Base-by-base conservation (phyloP, 805 yeast species). In the Metschnikowia matae region DNA sequence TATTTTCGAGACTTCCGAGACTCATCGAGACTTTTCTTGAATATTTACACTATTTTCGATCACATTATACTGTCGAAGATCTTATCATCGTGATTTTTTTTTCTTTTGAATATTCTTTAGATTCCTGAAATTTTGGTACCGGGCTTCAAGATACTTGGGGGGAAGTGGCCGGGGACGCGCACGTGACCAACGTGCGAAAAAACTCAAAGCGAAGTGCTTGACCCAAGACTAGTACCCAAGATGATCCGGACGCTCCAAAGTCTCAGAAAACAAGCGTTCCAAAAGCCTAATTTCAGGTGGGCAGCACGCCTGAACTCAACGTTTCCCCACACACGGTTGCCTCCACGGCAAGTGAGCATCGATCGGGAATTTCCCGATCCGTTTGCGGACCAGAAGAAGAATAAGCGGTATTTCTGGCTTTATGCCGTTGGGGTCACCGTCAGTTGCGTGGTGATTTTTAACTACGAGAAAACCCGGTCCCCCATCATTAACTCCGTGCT, bases 401-500 rank as follows among this genome's bases (percentile, higher is more conserved):
- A 79, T 54, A 69, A 83, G 49, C 60, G 71, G 20, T 80, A 82
- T 50, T 84, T 90, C 64, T 66, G 75, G 5, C 64, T 59, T 8
- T 73, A 73, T 51, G 75, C 70, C 1, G 47, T 71, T 20, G 78
- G 77, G 1, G 67, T 73, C 8, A 58, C 66, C 1, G 56, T 67
- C n/a, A 64, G 74, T 21, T 72, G 75, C 55, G 63, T 59, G 6
- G 78, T 87, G 31, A 87, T 92, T 60, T 85, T 92, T 79, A 91
- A 94, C 73, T 91, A 92, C 69, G 99, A 94, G 66, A 91, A 90
- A 65, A 83, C 90, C 17, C 83, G 87, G 41, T 88, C 96, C 13
- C 97, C 98, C 1, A 80, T 92, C 52, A 86, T 92, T 59, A 80
- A 86, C 38, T 91, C 96, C 6, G 86, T 96, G 3, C 72, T 94